phyloP scores from a whole-genome alignment of 2,329 filamentous ascomycete genomes.

The Cordyceps javanica region DNA sequence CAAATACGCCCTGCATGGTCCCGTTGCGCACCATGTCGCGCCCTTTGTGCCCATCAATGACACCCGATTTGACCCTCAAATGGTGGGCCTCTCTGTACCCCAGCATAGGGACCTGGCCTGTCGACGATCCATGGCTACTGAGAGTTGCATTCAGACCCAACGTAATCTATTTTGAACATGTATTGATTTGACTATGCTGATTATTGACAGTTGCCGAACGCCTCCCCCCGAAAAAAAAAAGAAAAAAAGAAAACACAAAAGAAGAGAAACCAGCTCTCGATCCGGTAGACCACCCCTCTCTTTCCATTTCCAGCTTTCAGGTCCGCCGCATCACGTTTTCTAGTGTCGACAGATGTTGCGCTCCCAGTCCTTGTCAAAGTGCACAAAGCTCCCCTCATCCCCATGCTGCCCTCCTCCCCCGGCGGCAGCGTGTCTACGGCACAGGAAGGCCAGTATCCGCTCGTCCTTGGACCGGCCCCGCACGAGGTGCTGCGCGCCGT shows the following conservation, averaged over 20 bases:
- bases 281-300: no score
- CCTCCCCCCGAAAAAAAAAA: no score
- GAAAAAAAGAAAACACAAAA: no score
- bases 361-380: background rate
- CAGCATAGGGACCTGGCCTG: no score
- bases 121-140: no score
- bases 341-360: conserved; percentile 4
- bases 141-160: no score
- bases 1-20: background rate
- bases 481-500: background rate
- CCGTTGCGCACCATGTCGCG: no score
- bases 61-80: background rate
- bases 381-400: background rate
- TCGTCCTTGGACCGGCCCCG: conserved; percentile 16
- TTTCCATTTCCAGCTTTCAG: no score
- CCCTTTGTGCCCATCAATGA: background rate
- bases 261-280: no score
- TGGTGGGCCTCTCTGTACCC: background rate
- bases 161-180: background rate
- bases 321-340: no score
- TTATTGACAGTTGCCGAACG: no score
- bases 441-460: conserved; percentile 17
- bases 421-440: background rate
- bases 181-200: background rate
- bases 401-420: background rate